Evolutionary conservation across 192 early-diverging fungal species (phyloP), one percentile per base, ranked within the genome.

Genomic region (Allomyces javanicus): DNA sequence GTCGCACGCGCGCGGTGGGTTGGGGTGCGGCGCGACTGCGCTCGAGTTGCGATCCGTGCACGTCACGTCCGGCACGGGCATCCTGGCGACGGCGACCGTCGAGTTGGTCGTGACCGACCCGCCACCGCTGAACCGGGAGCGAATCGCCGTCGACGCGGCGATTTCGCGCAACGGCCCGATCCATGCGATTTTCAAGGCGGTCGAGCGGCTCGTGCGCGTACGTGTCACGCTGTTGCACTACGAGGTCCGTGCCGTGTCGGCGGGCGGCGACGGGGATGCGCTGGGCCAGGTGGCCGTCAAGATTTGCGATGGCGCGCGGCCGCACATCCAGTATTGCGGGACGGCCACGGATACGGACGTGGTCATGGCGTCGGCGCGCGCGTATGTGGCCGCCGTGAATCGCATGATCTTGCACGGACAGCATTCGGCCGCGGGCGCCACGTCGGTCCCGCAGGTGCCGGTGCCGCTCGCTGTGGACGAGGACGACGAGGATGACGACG

Each of bases 361-460:
- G 68, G 77, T 96, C 70, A 82, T 81, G 10, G 91, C 92, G 9
- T 85, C 84, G 25, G 89, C 93, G 11, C 91, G 87, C 65, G 93
- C 93, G 9, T 96, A 94, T 67, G 63, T 96, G 58, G 80, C 85
- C 70, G 93, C 93, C 14, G 79, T 96, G 63, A 96, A 96, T 74
- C 74, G 81, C 33, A 40, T 40, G 33, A 40, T 40, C 33, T 40
- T 40, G 33, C 33, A 40, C 33, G 33, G 33, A 40, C 33, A 40
- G 7, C 33, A 40, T 40, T 40, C 33, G 33, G 33, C 33, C 33
- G 33, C 33, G 33, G 33, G 33, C 4, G 33, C 33, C 33, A 40
- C 33, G 33, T 40, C 33, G 33, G 33, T 40, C 9, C 33, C 33
- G 33, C 33, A 3, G 0, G 33, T 9, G 33, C 33, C 33, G 5